Evolutionary conservation across 805 yeast species (phyloP).

Genomic region (Kregervanrija pseudodelftensis): DNA sequence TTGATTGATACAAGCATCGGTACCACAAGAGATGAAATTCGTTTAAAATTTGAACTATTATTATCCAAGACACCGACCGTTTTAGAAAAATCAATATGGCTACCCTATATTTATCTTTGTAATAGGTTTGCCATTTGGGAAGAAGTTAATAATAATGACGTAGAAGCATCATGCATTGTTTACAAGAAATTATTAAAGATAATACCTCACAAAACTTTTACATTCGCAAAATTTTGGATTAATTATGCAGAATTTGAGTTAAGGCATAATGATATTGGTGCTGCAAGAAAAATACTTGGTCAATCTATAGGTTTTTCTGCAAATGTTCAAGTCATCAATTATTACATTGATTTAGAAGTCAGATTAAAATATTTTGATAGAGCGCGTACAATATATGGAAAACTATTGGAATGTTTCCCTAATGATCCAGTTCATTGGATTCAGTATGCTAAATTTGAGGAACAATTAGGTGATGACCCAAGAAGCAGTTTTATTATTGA

Average conservation of each 20-base stretch:
- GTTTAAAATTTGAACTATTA: slow-evolving; percentile 39
- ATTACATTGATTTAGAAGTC: slow-evolving; percentile 63
- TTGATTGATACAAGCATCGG: slow-evolving; percentile 29
- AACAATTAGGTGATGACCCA: slow-evolving; percentile 55
- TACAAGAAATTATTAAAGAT: slow-evolving; percentile 43
- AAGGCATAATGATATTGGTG: slow-evolving; percentile 43
- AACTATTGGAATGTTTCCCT: slow-evolving; percentile 47
- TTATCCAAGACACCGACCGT: slow-evolving; percentile 34
- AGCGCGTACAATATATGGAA: slow-evolving; percentile 65
- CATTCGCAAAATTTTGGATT: slow-evolving; percentile 72
- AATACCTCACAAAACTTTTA: slow-evolving; percentile 54
- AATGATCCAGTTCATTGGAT: slow-evolving; percentile 43
- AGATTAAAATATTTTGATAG: slow-evolving; percentile 73
- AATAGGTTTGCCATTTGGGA: slow-evolving; percentile 54
- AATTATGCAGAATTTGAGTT: slow-evolving; percentile 65
- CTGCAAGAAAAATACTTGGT: slow-evolving; percentile 67
- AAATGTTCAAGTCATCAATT: slow-evolving; percentile 47
- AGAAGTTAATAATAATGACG: slow-evolving; percentile 41
- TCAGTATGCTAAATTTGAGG: slow-evolving; percentile 64
- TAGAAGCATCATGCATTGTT: slow-evolving; percentile 38
- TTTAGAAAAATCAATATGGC: slow-evolving; percentile 40
- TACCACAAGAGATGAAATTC: slow-evolving; percentile 21
- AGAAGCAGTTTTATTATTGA: slow-evolving; percentile 60
- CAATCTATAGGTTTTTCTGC: slow-evolving; percentile 63
- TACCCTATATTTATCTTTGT: slow-evolving; percentile 66